Evolutionary conservation across 2,329 filamentous ascomycete species (phyloP).

Genomic region (Cladophialophora exuberans): DNA sequence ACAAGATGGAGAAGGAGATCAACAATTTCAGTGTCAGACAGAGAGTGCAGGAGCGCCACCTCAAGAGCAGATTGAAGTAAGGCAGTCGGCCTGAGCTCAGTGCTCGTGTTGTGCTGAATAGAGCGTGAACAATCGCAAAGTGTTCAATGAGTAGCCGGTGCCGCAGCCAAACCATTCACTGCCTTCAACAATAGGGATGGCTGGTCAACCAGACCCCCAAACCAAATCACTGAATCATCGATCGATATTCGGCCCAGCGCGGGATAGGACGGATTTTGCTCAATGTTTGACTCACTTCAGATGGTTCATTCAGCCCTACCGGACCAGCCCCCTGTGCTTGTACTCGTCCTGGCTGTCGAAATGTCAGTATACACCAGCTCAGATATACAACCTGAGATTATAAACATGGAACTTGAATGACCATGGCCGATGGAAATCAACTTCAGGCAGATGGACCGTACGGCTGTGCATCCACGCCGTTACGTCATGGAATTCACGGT

Average conservation of each 20-base stretch:
- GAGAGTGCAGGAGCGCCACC: not conserved
- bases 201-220: not conserved
- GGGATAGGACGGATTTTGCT: not conserved
- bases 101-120: not conserved
- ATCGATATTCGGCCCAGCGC: constrained; percentile 7
- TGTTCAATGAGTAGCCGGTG: too few species aligned
- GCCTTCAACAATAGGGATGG: not conserved
- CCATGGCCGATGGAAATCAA: too few species aligned
- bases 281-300: not conserved
- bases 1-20: not conserved
- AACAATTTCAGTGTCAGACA: constrained; percentile 8
- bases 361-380: not conserved
- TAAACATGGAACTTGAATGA: too few species aligned
- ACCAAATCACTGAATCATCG: not conserved
- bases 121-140: not conserved
- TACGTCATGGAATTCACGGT: too few species aligned
- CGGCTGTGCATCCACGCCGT: too few species aligned
- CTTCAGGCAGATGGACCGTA: too few species aligned
- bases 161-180: not conserved
- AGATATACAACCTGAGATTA: too few species aligned
- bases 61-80: not conserved
- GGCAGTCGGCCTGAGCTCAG: not conserved
- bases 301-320: not conserved
- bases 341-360: too few species aligned
- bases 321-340: not conserved